Percentiles rank a stretch among this genome's conserved stretches.
These are phyloP conservation scores for Saxophila tyrrhenica DNA, from an alignment of 495 filamentous ascomycete genomes.

Conservation along the genomic window DNA sequence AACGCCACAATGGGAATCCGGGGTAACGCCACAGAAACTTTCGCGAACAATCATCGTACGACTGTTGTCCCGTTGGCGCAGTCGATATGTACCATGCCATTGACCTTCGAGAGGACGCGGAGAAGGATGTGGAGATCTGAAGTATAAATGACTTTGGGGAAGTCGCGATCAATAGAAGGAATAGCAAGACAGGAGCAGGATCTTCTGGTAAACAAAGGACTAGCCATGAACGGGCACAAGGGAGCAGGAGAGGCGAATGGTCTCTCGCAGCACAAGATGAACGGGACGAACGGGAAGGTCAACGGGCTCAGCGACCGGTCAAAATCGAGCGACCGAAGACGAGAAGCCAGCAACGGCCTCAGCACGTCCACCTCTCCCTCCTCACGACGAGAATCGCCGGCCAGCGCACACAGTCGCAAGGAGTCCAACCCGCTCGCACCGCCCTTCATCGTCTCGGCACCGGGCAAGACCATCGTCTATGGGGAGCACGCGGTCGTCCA, in stretches of 20 bases:
- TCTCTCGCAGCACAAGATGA: neutral
- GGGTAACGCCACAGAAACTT: neutral
- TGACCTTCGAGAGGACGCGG: neutral
- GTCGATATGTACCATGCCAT: neutral
- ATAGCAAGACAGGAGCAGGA: neutral
- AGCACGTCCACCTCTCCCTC: neutral
- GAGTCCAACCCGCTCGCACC: conserved; percentile 46
- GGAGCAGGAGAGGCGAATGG: neutral
- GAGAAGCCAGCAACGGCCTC: neutral
- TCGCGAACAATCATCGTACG: neutral
- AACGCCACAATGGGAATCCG: neutral
- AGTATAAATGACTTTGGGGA: neutral
- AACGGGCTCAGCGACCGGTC: neutral
- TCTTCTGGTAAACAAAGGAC: too few species aligned
- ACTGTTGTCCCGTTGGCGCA: neutral
- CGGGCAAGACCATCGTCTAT: conserved; percentile 94
- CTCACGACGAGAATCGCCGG: neutral
- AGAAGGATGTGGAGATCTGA: neutral
- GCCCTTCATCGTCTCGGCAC: conserved; percentile 92
- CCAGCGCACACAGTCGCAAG: conserved; percentile 15
- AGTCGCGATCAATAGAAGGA: too few species aligned
- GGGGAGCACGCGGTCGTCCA: conserved; percentile 95
- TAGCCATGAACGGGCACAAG: neutral
- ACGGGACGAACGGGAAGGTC: neutral
- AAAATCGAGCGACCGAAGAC: neutral